Evolutionary conservation across 495 filamentous ascomycete species (phyloP).

Genomic region (Tetracladium setigerum): DNA sequence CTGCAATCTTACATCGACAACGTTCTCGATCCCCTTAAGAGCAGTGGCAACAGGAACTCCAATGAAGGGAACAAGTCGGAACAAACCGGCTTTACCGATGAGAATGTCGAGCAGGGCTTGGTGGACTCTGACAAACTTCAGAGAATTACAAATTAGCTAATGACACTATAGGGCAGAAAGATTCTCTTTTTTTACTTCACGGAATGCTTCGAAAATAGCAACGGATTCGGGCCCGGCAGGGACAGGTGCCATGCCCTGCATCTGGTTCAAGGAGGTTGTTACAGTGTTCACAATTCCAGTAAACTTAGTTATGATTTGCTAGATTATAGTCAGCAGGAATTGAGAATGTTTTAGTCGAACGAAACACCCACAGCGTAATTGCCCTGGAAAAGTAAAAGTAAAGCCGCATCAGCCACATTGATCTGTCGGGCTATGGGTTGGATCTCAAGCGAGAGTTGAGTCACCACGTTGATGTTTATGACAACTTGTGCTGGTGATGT

Average conservation of each 20-base stretch:
- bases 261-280: background rate
- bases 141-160: background rate
- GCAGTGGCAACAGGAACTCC: conserved; percentile 14
- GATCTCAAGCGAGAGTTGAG: conserved; percentile 16
- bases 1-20: conserved; percentile 20
- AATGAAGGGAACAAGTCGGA: conserved; percentile 17
- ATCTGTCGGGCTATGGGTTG: conserved; percentile 22
- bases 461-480: conserved; percentile 18
- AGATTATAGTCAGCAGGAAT: background rate
- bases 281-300: conserved; percentile 17
- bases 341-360: background rate
- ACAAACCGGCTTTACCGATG: conserved; percentile 23
- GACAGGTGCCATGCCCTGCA: background rate
- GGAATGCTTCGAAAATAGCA: conserved; percentile 11
- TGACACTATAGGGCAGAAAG: background rate
- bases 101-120: conserved; percentile 24
- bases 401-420: conserved; percentile 19
- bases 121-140: conserved; percentile 23
- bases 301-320: conserved; percentile 17
- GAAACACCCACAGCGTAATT: conserved; percentile 18
- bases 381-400: conserved; percentile 22
- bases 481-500: conserved; percentile 17
- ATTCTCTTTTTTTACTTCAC: conserved; percentile 9
- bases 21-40: conserved; percentile 15
- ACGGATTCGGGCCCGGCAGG: conserved; percentile 1